phyloP scores from a whole-genome alignment of 2,329 filamentous ascomycete genomes.

The Venturia carpophila region DNA sequence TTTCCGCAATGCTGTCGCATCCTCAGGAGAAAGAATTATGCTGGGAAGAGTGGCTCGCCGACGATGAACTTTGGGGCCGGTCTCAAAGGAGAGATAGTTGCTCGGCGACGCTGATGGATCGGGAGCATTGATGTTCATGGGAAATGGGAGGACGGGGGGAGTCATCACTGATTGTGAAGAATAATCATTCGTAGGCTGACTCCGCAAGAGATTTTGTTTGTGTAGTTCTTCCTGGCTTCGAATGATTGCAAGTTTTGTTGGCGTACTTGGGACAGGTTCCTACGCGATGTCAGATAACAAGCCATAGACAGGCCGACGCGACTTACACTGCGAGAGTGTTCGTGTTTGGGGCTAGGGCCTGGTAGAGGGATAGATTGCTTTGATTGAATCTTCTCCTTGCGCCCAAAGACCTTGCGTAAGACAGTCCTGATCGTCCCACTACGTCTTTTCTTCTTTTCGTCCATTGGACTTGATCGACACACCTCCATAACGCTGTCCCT shows the following conservation, averaged over 20 bases:
- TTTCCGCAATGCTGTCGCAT: conserved; percentile 1
- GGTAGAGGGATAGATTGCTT: neutral
- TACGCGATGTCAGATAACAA: neutral
- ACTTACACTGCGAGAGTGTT: conserved; percentile 19
- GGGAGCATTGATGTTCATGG: conserved; percentile 20
- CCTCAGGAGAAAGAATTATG: conserved; percentile 15
- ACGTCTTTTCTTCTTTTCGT: conserved; percentile 15
- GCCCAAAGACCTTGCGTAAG: conserved; percentile 17
- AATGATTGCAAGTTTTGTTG: neutral
- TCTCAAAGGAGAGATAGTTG: conserved; percentile 17
- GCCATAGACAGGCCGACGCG: neutral
- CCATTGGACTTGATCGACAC: neutral
- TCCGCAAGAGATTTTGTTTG: conserved; percentile 4
- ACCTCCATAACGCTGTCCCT: neutral
- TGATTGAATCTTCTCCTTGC: conserved; percentile 14
- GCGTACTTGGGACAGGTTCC: conserved; percentile 9
- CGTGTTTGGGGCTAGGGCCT: conserved; percentile 15
- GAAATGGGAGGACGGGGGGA: conserved; percentile 18
- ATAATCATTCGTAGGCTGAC: conserved; percentile 4
- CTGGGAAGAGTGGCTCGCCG: conserved; percentile 20
- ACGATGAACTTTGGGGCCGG: conserved; percentile 16
- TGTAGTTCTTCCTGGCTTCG: conserved; percentile 11
- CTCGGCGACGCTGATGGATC: neutral
- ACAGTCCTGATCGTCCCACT: conserved; percentile 18
- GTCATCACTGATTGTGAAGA: neutral